These are phyloP conservation scores for Aspergillus alliaceus DNA, from an alignment of 2,329 filamentous ascomycete genomes.

Conservation along the genomic window DNA sequence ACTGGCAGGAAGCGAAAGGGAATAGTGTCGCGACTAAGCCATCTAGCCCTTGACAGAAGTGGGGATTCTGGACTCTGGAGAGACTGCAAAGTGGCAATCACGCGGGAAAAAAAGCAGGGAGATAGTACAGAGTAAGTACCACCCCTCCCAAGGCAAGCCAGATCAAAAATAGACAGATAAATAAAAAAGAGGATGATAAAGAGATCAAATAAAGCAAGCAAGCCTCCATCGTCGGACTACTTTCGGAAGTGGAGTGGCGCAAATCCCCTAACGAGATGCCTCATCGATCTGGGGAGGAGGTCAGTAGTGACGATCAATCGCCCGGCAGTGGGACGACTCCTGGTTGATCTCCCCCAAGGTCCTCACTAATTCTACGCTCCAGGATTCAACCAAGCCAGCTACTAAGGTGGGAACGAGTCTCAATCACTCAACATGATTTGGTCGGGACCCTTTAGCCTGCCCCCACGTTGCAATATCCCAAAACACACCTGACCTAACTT, in stretches of 20 bases:
- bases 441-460: background rate
- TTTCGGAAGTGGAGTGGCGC: background rate
- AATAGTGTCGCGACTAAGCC: slow-evolving; percentile 4
- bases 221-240: background rate
- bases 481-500: background rate
- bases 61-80: background rate
- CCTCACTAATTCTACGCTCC: background rate
- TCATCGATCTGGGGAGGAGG: slow-evolving; percentile 2
- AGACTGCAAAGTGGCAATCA: too few species aligned
- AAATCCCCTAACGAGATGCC: slow-evolving; percentile 2
- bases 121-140: background rate
- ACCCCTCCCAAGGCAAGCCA: too few species aligned
- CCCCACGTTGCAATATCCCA: background rate
- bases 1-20: background rate
- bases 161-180: too few species aligned
- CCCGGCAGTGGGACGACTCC: background rate
- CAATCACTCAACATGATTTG: background rate
- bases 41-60: slow-evolving; percentile 8
- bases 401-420: background rate
- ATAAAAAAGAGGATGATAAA: background rate
- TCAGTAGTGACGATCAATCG: slow-evolving; percentile 6
- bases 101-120: too few species aligned
- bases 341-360: slow-evolving; percentile 7
- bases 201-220: background rate
- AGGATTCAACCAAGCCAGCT: background rate